Evolutionary conservation across 2,329 filamentous ascomycete genomes (phyloP), one percentile per base, ranked within the genome.

Genomic region (Pseudocercospora eumusae): DNA sequence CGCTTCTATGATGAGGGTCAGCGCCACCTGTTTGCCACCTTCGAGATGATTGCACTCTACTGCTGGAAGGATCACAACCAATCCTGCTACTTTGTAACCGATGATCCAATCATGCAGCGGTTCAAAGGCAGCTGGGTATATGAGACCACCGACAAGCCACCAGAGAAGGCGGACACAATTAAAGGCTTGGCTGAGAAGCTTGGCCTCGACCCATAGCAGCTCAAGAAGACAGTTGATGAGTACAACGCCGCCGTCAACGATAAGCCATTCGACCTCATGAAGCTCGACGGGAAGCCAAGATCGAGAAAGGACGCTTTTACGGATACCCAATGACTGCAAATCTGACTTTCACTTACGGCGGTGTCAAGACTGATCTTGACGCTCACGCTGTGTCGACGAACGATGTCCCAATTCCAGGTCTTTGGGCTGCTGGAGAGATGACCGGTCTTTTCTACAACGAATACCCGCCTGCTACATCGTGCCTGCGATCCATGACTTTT

Each of bases 1-100:
- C 73, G 93, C 1, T 97, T 98, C 78, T 98, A 98, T 79, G 93
- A 97, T 72, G 93, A 98, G 76, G 97, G 93, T 82, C 96, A 97
- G 80, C 86, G 93, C 69, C 86, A 79, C 61, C 74, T 79, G 13
- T 80, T 79, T 62, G 76, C 77, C 5, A 79, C 77, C 1, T 79
- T 79, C 63, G 76, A 80, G 65, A 76, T 77, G 74, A 76, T 78
- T 36, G 76, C 76, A 3, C 70, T 78, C 5, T 71, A 78, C 60
- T 73, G 74, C 49, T 78, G 76, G 76, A 68, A 74, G 50, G 73
- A 78, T 56, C 76, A 79, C 28, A 75, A 79, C 59, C 72, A 76
- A 61, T 76, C 75, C 53, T 77, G 75, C 50, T 79, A 74, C 68
- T 79, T 79, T 67, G 68, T 78, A 59, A 78, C 77, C 8, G 77